Evolutionary conservation across 129 eudicot genomes (phyloP).

Genomic region (Oenanthe sinensis): DNA sequence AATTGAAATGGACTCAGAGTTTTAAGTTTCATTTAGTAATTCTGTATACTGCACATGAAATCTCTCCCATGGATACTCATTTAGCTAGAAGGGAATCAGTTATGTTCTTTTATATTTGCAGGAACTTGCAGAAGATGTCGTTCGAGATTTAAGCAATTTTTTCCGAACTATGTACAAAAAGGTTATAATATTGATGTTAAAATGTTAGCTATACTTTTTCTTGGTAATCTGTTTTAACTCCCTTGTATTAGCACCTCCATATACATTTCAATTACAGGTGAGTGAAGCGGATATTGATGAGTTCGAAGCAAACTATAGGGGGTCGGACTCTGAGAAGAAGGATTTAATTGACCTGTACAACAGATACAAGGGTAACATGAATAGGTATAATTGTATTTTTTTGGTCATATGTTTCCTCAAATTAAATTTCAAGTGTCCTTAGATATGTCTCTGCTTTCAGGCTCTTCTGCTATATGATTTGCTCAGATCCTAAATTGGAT

Average conservation of each 20-base stretch:
- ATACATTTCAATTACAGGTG: conserved; percentile 38
- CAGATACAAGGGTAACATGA: conserved; percentile 84
- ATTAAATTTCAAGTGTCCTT: not conserved
- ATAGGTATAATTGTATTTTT: conserved; percentile 34
- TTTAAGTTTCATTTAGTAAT: not conserved
- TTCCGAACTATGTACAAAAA: conserved; percentile 74
- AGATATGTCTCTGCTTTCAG: conserved; percentile 23
- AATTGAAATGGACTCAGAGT: not conserved
- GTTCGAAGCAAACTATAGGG: conserved; percentile 89
- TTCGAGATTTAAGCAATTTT: conserved; percentile 60
- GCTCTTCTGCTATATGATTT: conserved; percentile 91
- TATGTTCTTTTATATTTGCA: conserved; percentile 22
- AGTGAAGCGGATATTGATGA: conserved; percentile 93
- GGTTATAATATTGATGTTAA: conserved; percentile 26
- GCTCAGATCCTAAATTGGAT: conserved; percentile 88
- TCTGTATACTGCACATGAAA: not conserved
- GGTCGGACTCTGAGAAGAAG: conserved; percentile 79
- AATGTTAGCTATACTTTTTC: not conserved
- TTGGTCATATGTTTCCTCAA: not conserved
- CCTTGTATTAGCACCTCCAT: conserved; percentile 2
- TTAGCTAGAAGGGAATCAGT: not conserved
- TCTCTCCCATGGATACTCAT: not conserved
- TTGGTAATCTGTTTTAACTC: not conserved
- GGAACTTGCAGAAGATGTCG: conserved; percentile 95
- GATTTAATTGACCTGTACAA: conserved; percentile 76